These are phyloP conservation scores for Elsinoe perseae DNA, from an alignment of 2,329 filamentous ascomycete species.

Conservation along the genomic window DNA sequence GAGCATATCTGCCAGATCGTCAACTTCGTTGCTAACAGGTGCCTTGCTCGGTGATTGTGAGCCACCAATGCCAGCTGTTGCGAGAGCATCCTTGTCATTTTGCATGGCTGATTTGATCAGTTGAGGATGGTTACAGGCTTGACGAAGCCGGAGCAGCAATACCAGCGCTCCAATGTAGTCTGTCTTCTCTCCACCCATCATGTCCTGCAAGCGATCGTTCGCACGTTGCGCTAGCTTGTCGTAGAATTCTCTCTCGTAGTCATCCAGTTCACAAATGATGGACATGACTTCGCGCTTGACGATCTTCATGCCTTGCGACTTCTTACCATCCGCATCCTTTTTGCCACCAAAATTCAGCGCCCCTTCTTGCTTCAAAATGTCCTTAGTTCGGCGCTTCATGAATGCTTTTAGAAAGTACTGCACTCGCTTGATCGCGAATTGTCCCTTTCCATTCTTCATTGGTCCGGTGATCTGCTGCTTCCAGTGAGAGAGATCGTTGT, in stretches of 20 bases:
- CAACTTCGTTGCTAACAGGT: slow-evolving; percentile 55
- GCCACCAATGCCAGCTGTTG: slow-evolving; percentile 41
- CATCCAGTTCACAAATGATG: slow-evolving; percentile 68
- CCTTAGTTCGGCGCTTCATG: slow-evolving; percentile 98
- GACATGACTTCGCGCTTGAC: slow-evolving; percentile 83
- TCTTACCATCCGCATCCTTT: slow-evolving; percentile 44
- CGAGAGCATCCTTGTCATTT: slow-evolving; percentile 78
- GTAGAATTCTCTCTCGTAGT: slow-evolving; percentile 79
- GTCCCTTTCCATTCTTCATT: slow-evolving; percentile 81
- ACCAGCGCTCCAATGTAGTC: slow-evolving; percentile 94
- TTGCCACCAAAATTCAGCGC: slow-evolving; percentile 72
- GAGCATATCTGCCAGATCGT: slow-evolving; percentile 78
- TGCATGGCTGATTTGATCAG: slow-evolving; percentile 77
- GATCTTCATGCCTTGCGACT: slow-evolving; percentile 71
- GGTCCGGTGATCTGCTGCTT: slow-evolving; percentile 84
- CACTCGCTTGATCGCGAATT: slow-evolving; percentile 77
- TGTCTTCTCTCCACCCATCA: slow-evolving; percentile 72
- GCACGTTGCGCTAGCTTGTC: slow-evolving; percentile 73
- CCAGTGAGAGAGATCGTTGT: slow-evolving; percentile 78
- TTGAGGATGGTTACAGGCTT: slow-evolving; percentile 90
- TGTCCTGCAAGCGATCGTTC: slow-evolving; percentile 75
- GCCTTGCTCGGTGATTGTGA: slow-evolving; percentile 41
- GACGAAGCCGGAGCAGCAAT: slow-evolving; percentile 77
- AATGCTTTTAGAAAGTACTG: slow-evolving; percentile 82
- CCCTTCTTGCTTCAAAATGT: slow-evolving; percentile 83